These are phyloP conservation scores for Lasiodiplodia sp. DNA, from an alignment of 2,329 filamentous ascomycete genomes.

Conservation along the genomic window DNA sequence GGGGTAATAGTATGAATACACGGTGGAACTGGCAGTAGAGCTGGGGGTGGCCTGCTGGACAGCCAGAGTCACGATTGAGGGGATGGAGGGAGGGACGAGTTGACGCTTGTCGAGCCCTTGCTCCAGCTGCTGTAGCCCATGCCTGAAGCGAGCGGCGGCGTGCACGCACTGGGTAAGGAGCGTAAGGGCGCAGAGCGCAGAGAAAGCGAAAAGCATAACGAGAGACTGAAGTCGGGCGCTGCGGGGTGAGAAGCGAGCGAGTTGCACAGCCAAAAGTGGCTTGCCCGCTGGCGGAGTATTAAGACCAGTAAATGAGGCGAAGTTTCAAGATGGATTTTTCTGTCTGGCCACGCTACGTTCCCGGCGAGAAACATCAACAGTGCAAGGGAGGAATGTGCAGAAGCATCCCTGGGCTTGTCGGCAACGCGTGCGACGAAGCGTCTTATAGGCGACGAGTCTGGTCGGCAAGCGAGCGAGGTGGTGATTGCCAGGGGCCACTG, in stretches of 20 bases:
- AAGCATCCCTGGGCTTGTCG: constrained; percentile 5
- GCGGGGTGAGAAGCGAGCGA: constrained; percentile 14
- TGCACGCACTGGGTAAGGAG: constrained; percentile 8
- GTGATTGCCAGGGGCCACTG: neutral
- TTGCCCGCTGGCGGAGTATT: constrained; percentile 14
- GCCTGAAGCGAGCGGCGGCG: constrained; percentile 13
- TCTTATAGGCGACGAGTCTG: neutral
- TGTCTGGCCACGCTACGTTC: constrained; percentile 16
- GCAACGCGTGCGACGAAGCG: neutral
- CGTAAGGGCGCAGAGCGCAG: constrained; percentile 26
- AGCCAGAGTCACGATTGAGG: constrained; percentile 2
- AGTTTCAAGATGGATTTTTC: constrained; percentile 11
- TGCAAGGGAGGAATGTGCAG: constrained; percentile 21
- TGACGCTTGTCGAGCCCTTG: constrained; percentile 13
- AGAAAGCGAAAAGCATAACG: constrained; percentile 17
- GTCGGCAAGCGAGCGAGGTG: neutral
- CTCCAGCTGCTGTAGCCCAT: constrained; percentile 4
- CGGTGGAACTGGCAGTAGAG: neutral
- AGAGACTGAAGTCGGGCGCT: neutral
- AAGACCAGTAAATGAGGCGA: neutral
- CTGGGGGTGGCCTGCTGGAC: constrained; percentile 6
- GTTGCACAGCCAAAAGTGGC: constrained; percentile 19
- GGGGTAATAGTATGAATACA: constrained; percentile 19
- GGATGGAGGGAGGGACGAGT: neutral
- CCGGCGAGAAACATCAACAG: constrained; percentile 18